A percentile compares a stretch with the other conserved stretches of the same genome.
These are phyloP conservation scores for Chlorella vulgaris DNA, from an alignment of 139 green algal genomes.

Conservation along the genomic window DNA sequence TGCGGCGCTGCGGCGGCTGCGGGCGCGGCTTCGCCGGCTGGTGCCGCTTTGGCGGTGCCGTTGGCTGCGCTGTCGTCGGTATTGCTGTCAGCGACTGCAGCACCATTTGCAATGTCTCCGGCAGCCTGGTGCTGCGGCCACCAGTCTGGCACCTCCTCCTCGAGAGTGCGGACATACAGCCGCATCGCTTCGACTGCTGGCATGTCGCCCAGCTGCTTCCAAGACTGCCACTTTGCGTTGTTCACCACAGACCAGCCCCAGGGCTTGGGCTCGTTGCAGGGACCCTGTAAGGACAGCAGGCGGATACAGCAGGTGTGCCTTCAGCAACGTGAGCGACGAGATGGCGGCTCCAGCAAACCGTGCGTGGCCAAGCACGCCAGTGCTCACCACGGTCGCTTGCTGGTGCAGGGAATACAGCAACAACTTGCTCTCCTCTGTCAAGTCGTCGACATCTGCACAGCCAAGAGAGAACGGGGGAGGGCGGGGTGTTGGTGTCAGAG, in stretches of 20 bases:
- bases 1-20: background rate
- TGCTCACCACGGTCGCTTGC: slow-evolving; percentile 67
- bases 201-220: slow-evolving; percentile 88
- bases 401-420: slow-evolving; percentile 86
- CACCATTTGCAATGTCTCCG: background rate
- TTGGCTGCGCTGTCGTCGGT: background rate
- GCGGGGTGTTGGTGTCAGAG: background rate
- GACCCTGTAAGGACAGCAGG: slow-evolving; percentile 50
- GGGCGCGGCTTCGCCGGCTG: background rate
- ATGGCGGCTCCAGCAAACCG: background rate
- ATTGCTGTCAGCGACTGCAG: background rate
- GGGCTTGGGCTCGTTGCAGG: slow-evolving; percentile 82
- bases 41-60: background rate
- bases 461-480: background rate
- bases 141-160: slow-evolving; percentile 77
- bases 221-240: slow-evolving; percentile 82
- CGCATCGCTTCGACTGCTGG: slow-evolving; percentile 87
- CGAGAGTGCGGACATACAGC: slow-evolving; percentile 90
- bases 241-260: slow-evolving; percentile 91
- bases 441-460: slow-evolving; percentile 44
- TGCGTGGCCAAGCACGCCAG: too few relatives aligned
- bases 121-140: slow-evolving; percentile 39
- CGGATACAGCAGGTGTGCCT: background rate
- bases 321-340: background rate
- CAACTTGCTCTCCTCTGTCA: slow-evolving; percentile 80